Evolutionary conservation across 371 early-diverging fungal genomes (phyloP).

Genomic region (Mortierella sp.): DNA sequence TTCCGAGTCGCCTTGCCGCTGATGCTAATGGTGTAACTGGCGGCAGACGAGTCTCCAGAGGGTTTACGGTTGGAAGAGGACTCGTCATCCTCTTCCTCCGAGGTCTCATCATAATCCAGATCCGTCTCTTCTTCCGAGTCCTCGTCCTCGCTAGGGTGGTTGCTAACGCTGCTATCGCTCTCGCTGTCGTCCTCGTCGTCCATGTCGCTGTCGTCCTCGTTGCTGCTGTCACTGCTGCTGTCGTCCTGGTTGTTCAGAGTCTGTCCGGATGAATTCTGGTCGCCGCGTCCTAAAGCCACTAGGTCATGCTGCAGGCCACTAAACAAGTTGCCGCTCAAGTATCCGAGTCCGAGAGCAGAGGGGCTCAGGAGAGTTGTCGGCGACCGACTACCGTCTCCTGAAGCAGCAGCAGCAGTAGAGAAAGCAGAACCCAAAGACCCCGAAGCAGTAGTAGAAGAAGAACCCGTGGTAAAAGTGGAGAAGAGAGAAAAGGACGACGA

Average conservation of each 20-base stretch:
- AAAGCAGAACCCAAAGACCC: background rate
- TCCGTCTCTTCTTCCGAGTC: conserved; percentile 34
- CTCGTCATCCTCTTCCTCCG: conserved; percentile 7
- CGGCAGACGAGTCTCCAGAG: no score
- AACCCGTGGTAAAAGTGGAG: conserved; percentile 10
- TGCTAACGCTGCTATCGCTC: conserved; percentile 50
- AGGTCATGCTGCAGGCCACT: conserved; percentile 25
- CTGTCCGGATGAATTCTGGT: background rate
- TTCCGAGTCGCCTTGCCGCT: background rate
- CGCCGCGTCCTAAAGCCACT: background rate
- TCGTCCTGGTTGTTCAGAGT: background rate
- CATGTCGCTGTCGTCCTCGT: conserved; percentile 24
- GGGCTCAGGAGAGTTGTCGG: conserved; percentile 7
- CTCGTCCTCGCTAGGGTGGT: conserved; percentile 28
- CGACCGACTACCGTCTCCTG: conserved; percentile 11
- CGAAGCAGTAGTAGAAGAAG: background rate
- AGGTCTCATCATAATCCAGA: conserved; percentile 16
- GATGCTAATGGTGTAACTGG: background rate
- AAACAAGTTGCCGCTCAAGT: conserved; percentile 38
- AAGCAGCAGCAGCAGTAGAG: background rate
- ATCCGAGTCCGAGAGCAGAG: conserved; percentile 29
- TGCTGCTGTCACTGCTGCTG: conserved; percentile 1
- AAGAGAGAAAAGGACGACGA: background rate
- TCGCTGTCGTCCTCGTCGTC: conserved; percentile 34
- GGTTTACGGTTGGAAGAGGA: no score